phyloP scores from a whole-genome alignment of 306 rosid species.

The Medicago truncatula region DNA sequence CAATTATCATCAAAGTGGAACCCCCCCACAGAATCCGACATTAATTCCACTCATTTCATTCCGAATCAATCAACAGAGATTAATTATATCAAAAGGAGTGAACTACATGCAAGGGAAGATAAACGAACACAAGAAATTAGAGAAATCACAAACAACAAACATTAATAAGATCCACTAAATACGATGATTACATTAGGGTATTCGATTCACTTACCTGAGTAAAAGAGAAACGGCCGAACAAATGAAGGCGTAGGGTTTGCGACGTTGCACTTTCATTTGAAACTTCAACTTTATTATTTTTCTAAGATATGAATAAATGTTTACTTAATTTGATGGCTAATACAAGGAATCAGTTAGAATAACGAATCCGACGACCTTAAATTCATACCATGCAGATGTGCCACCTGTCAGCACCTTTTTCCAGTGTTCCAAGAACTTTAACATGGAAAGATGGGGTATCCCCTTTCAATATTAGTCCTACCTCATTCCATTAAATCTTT shows the following conservation, averaged over 20 bases:
- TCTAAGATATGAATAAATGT: constrained; percentile 3
- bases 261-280: background rate
- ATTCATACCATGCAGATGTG: background rate
- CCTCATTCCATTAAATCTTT: background rate
- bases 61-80: constrained; percentile 11
- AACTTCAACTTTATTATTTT: background rate
- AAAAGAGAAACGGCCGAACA: constrained; percentile 1
- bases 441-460: background rate
- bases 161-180: background rate
- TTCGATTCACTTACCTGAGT: background rate
- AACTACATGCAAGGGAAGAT: constrained; percentile 17
- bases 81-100: constrained; percentile 30
- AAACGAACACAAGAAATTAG: constrained; percentile 11
- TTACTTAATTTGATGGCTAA: background rate
- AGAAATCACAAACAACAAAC: background rate
- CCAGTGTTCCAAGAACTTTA: constrained; percentile 18
- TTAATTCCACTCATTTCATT: constrained; percentile 21
- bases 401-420: background rate
- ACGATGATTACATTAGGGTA: background rate
- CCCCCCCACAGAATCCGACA: background rate
- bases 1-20: constrained; percentile 4
- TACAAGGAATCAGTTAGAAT: background rate
- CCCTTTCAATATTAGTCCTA: background rate
- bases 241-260: constrained; percentile 22
- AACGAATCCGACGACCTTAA: background rate